A percentile compares a stretch with the other conserved stretches of the same genome.
Conservation (phyloP, 306 rosid genomes). For the Acacia acuminata region DNA sequence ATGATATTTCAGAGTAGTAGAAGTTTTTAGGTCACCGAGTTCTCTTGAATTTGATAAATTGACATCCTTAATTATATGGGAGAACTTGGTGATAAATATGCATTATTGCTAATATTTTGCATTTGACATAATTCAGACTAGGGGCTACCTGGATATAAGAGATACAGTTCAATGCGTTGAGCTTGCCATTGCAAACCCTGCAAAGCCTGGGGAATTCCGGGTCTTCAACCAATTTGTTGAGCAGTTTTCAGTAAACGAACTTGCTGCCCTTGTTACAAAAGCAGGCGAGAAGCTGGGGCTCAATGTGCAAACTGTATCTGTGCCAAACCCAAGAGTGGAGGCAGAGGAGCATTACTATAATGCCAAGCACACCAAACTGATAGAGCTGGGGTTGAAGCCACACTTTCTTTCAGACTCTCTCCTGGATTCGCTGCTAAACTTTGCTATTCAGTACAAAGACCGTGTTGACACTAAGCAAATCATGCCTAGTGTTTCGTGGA, state of each 20-base stretch:
- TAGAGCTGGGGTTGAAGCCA: constrained; percentile 87
- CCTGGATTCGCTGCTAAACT: constrained; percentile 89
- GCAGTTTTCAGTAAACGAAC: constrained; percentile 88
- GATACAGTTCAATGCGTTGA: constrained; percentile 97
- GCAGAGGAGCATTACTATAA: constrained; percentile 98
- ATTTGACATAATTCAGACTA: constrained; percentile 62
- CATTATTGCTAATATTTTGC: constrained; percentile 24
- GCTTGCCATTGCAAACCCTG: constrained; percentile 94
- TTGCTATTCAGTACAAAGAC: constrained; percentile 68
- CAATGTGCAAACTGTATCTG: constrained; percentile 66
- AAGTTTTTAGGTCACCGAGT: neutral
- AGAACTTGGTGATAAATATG: neutral
- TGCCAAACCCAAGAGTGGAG: constrained; percentile 97
- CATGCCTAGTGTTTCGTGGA: constrained; percentile 96
- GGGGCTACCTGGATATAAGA: constrained; percentile 95
- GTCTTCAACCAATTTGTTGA: constrained; percentile 96
- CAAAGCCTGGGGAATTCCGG: constrained; percentile 77
- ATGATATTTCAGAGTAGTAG: constrained; percentile 13
- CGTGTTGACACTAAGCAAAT: constrained; percentile 89
- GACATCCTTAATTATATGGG: neutral
- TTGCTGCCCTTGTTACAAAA: constrained; percentile 75
- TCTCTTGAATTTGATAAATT: constrained; percentile 16
- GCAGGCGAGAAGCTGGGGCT: constrained; percentile 88
- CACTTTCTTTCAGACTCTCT: constrained; percentile 93
- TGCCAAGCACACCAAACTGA: constrained; percentile 87